Evolutionary conservation across 345 rosid species (phyloP).

Genomic region (Eucalyptus marginata): DNA sequence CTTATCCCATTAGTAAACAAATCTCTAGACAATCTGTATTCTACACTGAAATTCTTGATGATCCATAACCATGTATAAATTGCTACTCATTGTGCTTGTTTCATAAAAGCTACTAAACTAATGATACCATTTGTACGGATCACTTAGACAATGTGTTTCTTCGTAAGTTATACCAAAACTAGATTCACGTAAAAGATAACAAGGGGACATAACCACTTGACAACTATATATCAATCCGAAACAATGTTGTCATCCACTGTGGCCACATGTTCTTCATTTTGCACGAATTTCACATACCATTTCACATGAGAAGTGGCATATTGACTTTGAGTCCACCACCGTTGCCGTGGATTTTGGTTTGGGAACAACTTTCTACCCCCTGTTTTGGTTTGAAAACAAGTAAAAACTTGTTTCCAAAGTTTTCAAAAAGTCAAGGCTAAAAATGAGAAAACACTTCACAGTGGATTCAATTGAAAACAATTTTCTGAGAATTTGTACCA

Average conservation of each 20-base stretch:
- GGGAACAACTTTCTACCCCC: background rate
- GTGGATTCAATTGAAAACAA: background rate
- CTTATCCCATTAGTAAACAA: no score
- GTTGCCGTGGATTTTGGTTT: background rate
- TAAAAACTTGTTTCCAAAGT: background rate
- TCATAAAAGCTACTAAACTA: no score
- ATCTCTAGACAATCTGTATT: no score
- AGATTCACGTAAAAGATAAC: no score
- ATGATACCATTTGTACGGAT: rapidly evolving
- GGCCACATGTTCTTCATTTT: no score
- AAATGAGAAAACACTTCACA: rapidly evolving
- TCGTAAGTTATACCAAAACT: no score
- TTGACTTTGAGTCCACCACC: background rate
- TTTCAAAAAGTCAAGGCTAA: background rate
- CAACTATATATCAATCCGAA: no score
- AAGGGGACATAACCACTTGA: rapidly evolving
- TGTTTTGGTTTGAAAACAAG: background rate
- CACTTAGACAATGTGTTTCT: no score
- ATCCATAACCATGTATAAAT: no score
- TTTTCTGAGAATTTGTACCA: background rate
- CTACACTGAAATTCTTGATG: no score
- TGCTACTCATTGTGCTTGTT: no score
- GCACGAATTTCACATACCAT: background rate
- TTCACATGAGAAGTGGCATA: rapidly evolving
- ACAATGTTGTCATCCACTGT: no score